phyloP scores from a whole-genome alignment of 371 early-diverging fungal genomes.

The Syncephalastrum monosporum region DNA sequence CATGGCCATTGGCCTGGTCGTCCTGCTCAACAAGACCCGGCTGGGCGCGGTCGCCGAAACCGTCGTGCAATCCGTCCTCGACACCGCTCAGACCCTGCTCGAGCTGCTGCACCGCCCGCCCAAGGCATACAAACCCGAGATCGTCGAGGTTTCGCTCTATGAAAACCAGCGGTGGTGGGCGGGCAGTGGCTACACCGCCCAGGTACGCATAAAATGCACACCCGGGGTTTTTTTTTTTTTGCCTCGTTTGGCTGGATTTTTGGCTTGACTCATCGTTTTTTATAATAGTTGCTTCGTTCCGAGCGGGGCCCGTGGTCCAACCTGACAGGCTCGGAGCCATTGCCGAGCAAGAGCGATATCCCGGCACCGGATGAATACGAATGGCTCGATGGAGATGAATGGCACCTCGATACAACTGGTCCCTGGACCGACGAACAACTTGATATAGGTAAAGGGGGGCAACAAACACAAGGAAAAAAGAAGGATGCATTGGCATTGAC shows the following conservation, averaged over 20 bases:
- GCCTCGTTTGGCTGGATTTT: not conserved
- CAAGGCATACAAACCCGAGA: conserved; percentile 7
- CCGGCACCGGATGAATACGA: conserved; percentile 14
- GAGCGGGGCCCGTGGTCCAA: conserved; percentile 31
- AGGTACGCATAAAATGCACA: conserved; percentile 13
- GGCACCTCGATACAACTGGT: conserved; percentile 28
- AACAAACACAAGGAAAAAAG: too few relatives aligned
- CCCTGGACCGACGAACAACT: conserved; percentile 30
- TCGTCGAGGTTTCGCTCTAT: conserved; percentile 19
- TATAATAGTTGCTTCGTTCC: conserved; percentile 19
- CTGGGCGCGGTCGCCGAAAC: conserved; percentile 14
- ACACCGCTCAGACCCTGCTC: conserved; percentile 7
- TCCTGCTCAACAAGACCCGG: conserved; percentile 23
- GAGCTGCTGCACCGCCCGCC: conserved; percentile 3
- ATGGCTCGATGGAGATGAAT: conserved; percentile 19
- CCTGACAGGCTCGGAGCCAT: conserved; percentile 22
- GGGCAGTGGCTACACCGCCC: conserved; percentile 17
- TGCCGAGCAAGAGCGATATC: conserved; percentile 21
- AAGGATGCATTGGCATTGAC: too few relatives aligned
- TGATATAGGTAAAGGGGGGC: conserved; percentile 21
- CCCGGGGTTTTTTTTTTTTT: not conserved
- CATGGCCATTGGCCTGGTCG: conserved; percentile 12
- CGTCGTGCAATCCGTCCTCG: conserved; percentile 6
- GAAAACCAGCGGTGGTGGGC: conserved; percentile 34
- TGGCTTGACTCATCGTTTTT: not conserved